Evolutionary conservation across 1,284 basidiomycete species (phyloP).

Genomic region (Phylloboletellus chloephorus): DNA sequence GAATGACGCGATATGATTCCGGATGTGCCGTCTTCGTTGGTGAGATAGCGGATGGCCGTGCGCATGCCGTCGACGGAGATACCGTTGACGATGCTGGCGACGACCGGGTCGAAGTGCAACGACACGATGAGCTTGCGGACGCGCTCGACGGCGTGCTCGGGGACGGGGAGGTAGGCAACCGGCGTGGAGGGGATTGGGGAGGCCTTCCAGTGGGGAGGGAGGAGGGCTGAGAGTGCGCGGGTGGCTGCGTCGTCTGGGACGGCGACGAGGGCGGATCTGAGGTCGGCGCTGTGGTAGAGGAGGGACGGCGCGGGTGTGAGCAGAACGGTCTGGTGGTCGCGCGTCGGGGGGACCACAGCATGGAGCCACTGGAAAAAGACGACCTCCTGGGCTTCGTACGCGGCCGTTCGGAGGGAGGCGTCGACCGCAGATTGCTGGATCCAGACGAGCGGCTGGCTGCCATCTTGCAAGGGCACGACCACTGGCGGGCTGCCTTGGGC

Average conservation of each 20-base stretch:
- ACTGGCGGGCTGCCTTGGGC: neutral
- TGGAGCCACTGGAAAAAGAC: constrained; percentile 30
- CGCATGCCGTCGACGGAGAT: constrained; percentile 60
- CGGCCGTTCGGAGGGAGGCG: constrained; percentile 30
- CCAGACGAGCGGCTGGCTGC: constrained; percentile 50
- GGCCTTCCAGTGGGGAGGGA: constrained; percentile 61
- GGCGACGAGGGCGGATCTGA: constrained; percentile 20
- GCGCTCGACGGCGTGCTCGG: constrained; percentile 42
- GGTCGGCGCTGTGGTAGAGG: constrained; percentile 10
- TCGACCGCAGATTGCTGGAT: constrained; percentile 53
- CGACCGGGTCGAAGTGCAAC: constrained; percentile 53
- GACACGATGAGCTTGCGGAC: constrained; percentile 45
- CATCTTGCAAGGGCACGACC: constrained; percentile 25
- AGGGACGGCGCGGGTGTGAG: constrained; percentile 13
- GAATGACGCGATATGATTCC: constrained; percentile 72
- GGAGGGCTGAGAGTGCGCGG: constrained; percentile 36
- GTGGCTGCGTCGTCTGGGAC: constrained; percentile 21
- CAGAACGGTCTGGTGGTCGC: constrained; percentile 21
- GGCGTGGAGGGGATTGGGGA: constrained; percentile 47
- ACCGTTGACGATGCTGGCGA: constrained; percentile 59
- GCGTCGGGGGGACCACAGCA: constrained; percentile 10
- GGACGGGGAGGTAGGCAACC: constrained; percentile 47
- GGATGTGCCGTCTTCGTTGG: constrained; percentile 68
- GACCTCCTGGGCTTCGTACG: constrained; percentile 30
- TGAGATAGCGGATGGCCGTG: constrained; percentile 71